Evolutionary conservation across 2,329 filamentous ascomycete genomes (phyloP).

Genomic region (Colletotrichum aenigma): DNA sequence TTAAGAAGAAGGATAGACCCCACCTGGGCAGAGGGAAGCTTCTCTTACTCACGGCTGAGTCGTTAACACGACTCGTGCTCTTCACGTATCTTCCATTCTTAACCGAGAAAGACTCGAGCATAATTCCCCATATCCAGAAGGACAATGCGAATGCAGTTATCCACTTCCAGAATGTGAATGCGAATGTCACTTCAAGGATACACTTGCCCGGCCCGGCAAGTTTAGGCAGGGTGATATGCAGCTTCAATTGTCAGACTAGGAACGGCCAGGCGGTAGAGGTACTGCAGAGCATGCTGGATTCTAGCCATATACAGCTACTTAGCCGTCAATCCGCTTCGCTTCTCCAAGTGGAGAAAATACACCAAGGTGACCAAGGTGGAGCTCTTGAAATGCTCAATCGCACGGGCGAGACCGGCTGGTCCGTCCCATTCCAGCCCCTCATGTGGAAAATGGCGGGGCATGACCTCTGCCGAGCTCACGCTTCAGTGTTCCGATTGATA

Average conservation of each 20-base stretch:
- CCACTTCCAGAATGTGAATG: background rate
- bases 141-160: background rate
- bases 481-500: background rate
- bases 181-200: background rate
- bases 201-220: background rate
- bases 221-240: slow-evolving; percentile 3
- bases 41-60: background rate
- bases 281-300: background rate
- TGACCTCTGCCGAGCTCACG: background rate
- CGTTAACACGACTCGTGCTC: background rate
- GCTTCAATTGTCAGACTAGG: slow-evolving; percentile 14
- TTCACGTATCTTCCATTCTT: background rate
- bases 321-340: background rate
- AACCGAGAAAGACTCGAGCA: background rate
- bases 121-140: background rate
- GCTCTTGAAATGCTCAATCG: background rate
- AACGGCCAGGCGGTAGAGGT: slow-evolving; percentile 19
- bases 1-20: background rate
- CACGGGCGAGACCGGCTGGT: background rate
- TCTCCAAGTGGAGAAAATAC: background rate
- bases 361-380: background rate
- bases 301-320: background rate
- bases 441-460: slow-evolving; percentile 6
- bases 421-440: background rate
- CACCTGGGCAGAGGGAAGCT: background rate